Evolutionary conservation across 2,329 filamentous ascomycete genomes (phyloP), one percentile per base, ranked within the genome.

Genomic region (Fusarium subglutinans): DNA sequence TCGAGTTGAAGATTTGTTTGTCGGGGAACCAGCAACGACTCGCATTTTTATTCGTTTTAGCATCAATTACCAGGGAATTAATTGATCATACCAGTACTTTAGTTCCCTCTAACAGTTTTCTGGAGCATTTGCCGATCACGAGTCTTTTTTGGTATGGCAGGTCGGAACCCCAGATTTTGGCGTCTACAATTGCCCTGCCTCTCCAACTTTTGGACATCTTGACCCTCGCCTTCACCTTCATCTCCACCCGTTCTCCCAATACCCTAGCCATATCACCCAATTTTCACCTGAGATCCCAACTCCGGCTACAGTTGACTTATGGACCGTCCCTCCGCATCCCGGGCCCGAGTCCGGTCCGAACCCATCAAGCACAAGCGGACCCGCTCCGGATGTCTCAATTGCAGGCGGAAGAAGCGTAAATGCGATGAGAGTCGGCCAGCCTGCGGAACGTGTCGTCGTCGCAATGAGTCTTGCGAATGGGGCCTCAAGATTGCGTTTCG

Each of bases 381-480:
- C 20, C 76, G 81, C 30, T 82, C 80, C 9, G 81, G 82, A 2
- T 83, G 82, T 44, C 79, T 83, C 61, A 83, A 83, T 66, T 83
- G 82, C 35, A 81, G 82, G 13, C 80, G 81, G 41, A 82, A 81
- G 74, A 83, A 83, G 78, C 78, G 82, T 47, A 83, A 82, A 66
- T 83, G 82, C 63, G 82, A 84, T 59, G 82, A 84, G 64, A 71
- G 71, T 11, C 80, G 78, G 2, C 82, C 82, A 12, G 69, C 79
- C 6, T 83, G 82, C 48, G 80, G 81, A 20, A 80, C 80, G 4
- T 83, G 82, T 69, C 67, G 75, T 17, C 79, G 81, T 15, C 77
- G 79, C 8, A 74, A 73, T 33, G 80, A 83, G 56, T 54, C 54
- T 2, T 83, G 82, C 47, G 78, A 81, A 79, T 83, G 82, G 82